These are phyloP conservation scores for Phytophthora europaea DNA, from an alignment of 352 stramenopile species.

Conservation along the genomic window DNA sequence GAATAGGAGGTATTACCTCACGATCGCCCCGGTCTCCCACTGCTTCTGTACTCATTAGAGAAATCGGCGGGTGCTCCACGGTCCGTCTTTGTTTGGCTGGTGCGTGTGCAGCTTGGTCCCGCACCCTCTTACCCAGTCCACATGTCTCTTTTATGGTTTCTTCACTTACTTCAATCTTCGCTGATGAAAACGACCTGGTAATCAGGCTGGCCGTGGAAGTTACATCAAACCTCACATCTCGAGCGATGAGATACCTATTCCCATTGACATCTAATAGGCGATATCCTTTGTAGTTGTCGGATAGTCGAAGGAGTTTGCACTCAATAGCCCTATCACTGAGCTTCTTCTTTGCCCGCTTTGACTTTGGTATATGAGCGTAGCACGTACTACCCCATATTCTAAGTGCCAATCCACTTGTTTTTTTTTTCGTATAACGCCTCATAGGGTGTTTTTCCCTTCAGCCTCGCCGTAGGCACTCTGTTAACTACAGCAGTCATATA, in stretches of 20 bases:
- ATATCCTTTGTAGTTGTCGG: background rate
- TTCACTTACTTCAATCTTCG: background rate
- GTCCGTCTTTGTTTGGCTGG: background rate
- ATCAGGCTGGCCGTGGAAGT: slow-evolving; percentile 1
- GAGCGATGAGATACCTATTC: slow-evolving; percentile 9
- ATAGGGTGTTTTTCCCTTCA: slow-evolving; percentile 14
- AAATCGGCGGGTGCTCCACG: background rate
- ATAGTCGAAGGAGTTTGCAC: background rate
- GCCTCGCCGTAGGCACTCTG: slow-evolving; percentile 8
- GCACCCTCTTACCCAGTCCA: background rate
- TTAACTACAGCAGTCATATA: slow-evolving; percentile 8
- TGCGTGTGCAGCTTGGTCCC: background rate
- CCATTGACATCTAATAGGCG: slow-evolving; percentile 5
- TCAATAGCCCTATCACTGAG: background rate
- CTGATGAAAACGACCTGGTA: slow-evolving; percentile 5
- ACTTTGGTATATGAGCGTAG: background rate
- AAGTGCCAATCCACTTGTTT: background rate
- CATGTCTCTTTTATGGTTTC: background rate
- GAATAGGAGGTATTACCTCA: background rate
- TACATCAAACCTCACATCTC: slow-evolving; percentile 6
- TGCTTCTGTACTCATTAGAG: background rate
- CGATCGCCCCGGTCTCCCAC: background rate
- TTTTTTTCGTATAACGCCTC: slow-evolving; percentile 17
- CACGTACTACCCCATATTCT: background rate
- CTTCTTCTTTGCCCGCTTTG: background rate